Evolutionary conservation across 352 stramenopile species (phyloP).

Genomic region (Pythium aphanidermatum): DNA sequence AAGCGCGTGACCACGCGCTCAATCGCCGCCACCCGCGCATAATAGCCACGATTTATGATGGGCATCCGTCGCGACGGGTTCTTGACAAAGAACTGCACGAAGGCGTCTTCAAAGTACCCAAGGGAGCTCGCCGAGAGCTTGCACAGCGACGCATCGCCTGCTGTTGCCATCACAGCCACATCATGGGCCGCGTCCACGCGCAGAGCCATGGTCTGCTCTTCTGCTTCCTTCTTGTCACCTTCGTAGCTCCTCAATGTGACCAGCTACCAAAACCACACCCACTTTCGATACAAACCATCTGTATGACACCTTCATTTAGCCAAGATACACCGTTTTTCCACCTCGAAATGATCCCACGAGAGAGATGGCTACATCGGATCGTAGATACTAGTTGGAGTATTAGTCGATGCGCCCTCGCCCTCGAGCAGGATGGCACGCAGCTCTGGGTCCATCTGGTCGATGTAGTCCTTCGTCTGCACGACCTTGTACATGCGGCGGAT

Average conservation of each 20-base stretch:
- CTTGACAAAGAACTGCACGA: conserved; percentile 82
- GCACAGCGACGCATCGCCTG: conserved; percentile 75
- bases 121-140: conserved; percentile 75
- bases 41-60: conserved; percentile 88
- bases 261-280: too few species aligned
- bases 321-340: conserved; percentile 1
- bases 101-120: conserved; percentile 77
- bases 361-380: conserved; percentile 20
- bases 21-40: conserved; percentile 69
- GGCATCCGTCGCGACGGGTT: conserved; percentile 76
- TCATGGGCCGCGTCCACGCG: conserved; percentile 33
- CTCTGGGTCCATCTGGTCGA: conserved; percentile 32
- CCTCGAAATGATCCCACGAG: not conserved
- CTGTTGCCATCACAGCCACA: conserved; percentile 71
- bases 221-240: too few species aligned
- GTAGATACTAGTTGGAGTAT: conserved; percentile 18
- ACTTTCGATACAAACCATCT: too few species aligned
- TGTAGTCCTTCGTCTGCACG: conserved; percentile 37
- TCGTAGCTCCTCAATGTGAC: too few species aligned
- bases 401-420: conserved; percentile 5
- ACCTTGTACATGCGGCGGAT: conserved; percentile 33
- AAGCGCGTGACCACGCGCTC: conserved; percentile 70
- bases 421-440: conserved; percentile 25
- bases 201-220: not conserved
- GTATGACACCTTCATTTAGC: too few species aligned